Base-by-base conservation (phyloP, 2,329 filamentous ascomycete genomes). In the Trichoderma semiorbis region DNA sequence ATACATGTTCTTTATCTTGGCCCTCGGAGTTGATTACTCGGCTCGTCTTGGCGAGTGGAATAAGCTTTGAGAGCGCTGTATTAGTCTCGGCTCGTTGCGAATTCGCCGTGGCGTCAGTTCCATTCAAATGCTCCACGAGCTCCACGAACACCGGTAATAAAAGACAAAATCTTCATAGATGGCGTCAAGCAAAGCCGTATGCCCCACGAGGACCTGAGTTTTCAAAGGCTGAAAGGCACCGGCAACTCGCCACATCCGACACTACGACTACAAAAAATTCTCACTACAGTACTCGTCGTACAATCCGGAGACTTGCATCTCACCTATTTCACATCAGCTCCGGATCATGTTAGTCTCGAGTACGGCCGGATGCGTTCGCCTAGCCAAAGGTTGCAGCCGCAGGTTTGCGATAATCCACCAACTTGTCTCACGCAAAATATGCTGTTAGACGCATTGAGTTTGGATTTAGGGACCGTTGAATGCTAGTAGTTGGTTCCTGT, bases 371-470 rank as follows among this genome's bases (percentile, higher is more conserved):
- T 34, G 18, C 7, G n/a, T 11, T 69, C 65, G 65, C 36, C 26
- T 69, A 58, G 36, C 34, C n/a, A 18, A 50, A 50, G 55, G 65
- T 69, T 60, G 36, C 36, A 69, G 65, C 65, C 65, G 55, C 34
- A 43, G 32, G 18, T 43, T 47, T 69, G 65, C n/a, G 26, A 61
- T 18, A 26, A 28, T 28, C 65, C 36, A 21, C 36, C 34, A 26
- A 26, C 7, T 60, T 69, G 65, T 69, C 65, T 69, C 65, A 34
- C 53, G 28, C 32, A n/a, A 50, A 47, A 61, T 39, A 34, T 60
- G 53, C 14, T 26, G 55, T 1, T 14, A 1, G 26, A 26, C 12
- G 53, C 65, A 47, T 68, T 30, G 36, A 32, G 50, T 47, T 60
- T 30, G 24, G 21, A 3, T 36, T 18, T 53, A 18, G 16, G 18